phyloP scores from a whole-genome alignment of 768 basidiomycete genomes.

The Rhizopogon salebrosus region DNA sequence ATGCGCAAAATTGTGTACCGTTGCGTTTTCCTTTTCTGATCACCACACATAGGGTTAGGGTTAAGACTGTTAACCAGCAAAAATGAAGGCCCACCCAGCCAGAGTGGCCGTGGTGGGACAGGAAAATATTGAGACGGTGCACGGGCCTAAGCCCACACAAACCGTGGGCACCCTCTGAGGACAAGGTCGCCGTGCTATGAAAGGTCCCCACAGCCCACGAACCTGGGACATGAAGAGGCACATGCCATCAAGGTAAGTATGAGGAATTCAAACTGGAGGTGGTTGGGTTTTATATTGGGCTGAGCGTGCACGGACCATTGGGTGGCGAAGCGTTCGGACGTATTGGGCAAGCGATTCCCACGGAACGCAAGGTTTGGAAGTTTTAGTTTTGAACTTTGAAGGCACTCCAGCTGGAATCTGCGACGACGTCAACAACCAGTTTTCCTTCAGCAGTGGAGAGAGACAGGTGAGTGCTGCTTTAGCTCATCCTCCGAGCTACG shows the following conservation, averaged over 20 bases:
- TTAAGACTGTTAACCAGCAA: constrained; percentile 8
- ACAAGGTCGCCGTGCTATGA: constrained; percentile 55
- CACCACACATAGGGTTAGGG: constrained; percentile 21
- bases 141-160: constrained; percentile 64
- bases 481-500: too few species aligned
- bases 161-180: constrained; percentile 38
- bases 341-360: background rate
- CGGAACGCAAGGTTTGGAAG: too few species aligned
- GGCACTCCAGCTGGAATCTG: too few species aligned
- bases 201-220: constrained; percentile 50
- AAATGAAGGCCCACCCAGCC: constrained; percentile 41
- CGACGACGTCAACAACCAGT: too few species aligned
- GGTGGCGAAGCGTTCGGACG: too few species aligned
- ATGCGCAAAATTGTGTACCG: too few species aligned
- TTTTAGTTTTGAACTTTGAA: too few species aligned
- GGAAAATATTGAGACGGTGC: constrained; percentile 81
- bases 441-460: too few species aligned
- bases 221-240: constrained; percentile 48
- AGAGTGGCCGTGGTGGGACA: constrained; percentile 57
- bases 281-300: constrained; percentile 9
- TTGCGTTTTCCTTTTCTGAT: too few species aligned
- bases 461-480: too few species aligned
- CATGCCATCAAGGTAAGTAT: constrained; percentile 68
- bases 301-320: constrained; percentile 21
- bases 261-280: constrained; percentile 8